Percentiles rank a stretch among this genome's conserved stretches.
These are phyloP conservation scores for Candida orba DNA, from an alignment of 805 yeast species.

Conservation along the genomic window DNA sequence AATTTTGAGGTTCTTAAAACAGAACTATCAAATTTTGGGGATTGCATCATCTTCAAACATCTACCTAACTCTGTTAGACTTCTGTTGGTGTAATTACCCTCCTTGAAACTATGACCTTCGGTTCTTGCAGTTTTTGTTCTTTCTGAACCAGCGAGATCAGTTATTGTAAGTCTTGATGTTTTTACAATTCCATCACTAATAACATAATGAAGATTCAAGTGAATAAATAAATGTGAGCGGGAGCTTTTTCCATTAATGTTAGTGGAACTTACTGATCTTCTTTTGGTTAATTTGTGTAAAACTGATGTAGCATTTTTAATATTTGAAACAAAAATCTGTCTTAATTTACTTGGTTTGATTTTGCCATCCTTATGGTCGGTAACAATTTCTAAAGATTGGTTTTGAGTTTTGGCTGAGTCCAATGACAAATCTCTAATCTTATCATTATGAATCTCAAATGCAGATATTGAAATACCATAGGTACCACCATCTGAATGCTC, in stretches of 20 bases:
- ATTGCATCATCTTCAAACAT: constrained; percentile 35
- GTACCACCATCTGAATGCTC: constrained; percentile 12
- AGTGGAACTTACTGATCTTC: constrained; percentile 37
- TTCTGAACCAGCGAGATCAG: constrained; percentile 50
- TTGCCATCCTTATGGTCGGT: constrained; percentile 38
- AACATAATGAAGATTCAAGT: constrained; percentile 32
- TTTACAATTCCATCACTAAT: constrained; percentile 17
- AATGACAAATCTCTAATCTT: constrained; percentile 32
- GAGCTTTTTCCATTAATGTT: constrained; percentile 37
- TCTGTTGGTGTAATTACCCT: constrained; percentile 42
- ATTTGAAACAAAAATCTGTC: constrained; percentile 33
- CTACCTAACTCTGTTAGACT: constrained; percentile 45
- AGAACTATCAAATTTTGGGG: constrained; percentile 32
- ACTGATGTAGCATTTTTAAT: constrained; percentile 30
- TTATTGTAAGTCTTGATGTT: constrained; percentile 37
- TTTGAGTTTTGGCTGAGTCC: constrained; percentile 20
- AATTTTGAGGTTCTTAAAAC: constrained; percentile 41
- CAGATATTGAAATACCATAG: constrained; percentile 39
- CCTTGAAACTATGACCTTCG: constrained; percentile 36
- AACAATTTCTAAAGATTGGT: constrained; percentile 32
- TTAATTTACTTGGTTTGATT: constrained; percentile 35
- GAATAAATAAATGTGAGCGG: constrained; percentile 46
- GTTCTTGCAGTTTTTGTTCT: constrained; percentile 40
- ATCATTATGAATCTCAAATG: constrained; percentile 48
- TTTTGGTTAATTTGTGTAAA: constrained; percentile 32